These are phyloP conservation scores for Thalassiosira ordinaria DNA, from an alignment of 352 stramenopile species.

Conservation along the genomic window DNA sequence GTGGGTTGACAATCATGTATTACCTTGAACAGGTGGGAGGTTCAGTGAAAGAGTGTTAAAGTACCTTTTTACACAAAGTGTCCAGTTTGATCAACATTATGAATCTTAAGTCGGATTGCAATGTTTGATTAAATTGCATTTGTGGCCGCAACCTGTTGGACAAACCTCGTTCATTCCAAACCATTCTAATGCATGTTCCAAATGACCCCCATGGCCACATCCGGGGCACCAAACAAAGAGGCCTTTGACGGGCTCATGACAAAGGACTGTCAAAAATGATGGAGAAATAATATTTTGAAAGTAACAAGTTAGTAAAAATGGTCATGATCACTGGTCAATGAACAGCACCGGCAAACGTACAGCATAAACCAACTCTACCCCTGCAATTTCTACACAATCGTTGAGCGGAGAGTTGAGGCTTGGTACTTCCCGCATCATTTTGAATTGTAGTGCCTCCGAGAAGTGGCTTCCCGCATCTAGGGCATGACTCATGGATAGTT, in stretches of 20 bases:
- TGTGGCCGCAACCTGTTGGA: constrained; percentile 80
- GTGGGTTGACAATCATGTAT: too few species aligned
- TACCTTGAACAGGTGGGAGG: too few species aligned
- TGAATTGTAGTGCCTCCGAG: constrained; percentile 35
- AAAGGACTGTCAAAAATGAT: too few species aligned
- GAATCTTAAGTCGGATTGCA: too few species aligned
- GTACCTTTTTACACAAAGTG: too few species aligned
- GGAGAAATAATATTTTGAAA: too few species aligned
- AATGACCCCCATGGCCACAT: constrained; percentile 74
- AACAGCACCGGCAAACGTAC: too few species aligned
- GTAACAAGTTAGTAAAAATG: too few species aligned
- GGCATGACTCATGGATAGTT: constrained; percentile 83
- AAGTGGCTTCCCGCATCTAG: constrained; percentile 77
- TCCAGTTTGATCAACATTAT: too few species aligned
- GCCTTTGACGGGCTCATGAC: constrained; percentile 81
- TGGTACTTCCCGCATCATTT: constrained; percentile 27
- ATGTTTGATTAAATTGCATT: constrained; percentile 69
- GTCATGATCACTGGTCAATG: too few species aligned
- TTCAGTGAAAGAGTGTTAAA: too few species aligned
- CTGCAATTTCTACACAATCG: constrained; percentile 77
- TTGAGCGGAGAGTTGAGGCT: constrained; percentile 35
- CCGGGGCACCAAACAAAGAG: constrained; percentile 83
- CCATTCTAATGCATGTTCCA: constrained; percentile 81
- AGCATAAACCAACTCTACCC: constrained; percentile 78
- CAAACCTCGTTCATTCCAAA: constrained; percentile 69